These are phyloP conservation scores for Podila epigama DNA, from an alignment of 192 early-diverging fungal species.

Conservation along the genomic window DNA sequence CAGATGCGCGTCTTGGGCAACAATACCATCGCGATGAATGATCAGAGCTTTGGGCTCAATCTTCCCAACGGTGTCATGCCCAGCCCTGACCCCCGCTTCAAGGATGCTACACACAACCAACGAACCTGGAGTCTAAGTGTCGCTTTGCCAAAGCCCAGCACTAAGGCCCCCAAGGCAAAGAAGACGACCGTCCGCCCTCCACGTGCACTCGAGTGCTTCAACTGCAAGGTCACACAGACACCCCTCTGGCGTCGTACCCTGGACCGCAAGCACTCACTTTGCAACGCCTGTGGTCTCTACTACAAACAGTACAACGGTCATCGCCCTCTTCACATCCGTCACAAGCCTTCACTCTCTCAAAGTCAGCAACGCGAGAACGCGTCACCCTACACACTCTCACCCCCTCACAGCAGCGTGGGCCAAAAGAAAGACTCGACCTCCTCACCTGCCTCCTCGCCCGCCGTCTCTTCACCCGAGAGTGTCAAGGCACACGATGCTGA, in stretches of 20 bases:
- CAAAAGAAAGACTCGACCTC: constrained; percentile 7
- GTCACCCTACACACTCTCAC: constrained; percentile 47
- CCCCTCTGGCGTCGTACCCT: constrained; percentile 83
- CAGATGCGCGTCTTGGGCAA: constrained; percentile 25
- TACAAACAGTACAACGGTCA: constrained; percentile 69
- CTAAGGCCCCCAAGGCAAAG: constrained; percentile 50
- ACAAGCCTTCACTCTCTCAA: constrained; percentile 53
- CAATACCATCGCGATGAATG: constrained; percentile 12
- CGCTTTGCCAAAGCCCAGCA: constrained; percentile 34
- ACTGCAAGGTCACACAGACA: constrained; percentile 79
- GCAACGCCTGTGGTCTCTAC: constrained; percentile 83
- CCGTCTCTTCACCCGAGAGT: constrained; percentile 27
- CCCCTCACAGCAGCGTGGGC: constrained; percentile 8
- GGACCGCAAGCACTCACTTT: constrained; percentile 79
- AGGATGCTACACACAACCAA: constrained; percentile 13
- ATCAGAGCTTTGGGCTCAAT: constrained; percentile 1
- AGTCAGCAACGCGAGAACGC: constrained; percentile 40
- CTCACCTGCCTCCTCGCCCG: constrained; percentile 14
- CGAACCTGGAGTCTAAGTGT: constrained; percentile 37
- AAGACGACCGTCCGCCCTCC: constrained; percentile 52
- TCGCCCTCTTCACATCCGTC: constrained; percentile 64
- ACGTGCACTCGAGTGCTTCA: constrained; percentile 68
- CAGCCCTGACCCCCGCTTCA: constrained; percentile 2
- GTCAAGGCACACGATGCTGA: constrained; percentile 34
- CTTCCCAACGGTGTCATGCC: neutral